Conservation (phyloP, 371 early-diverging fungal genomes). For the Mucor indicus region DNA sequence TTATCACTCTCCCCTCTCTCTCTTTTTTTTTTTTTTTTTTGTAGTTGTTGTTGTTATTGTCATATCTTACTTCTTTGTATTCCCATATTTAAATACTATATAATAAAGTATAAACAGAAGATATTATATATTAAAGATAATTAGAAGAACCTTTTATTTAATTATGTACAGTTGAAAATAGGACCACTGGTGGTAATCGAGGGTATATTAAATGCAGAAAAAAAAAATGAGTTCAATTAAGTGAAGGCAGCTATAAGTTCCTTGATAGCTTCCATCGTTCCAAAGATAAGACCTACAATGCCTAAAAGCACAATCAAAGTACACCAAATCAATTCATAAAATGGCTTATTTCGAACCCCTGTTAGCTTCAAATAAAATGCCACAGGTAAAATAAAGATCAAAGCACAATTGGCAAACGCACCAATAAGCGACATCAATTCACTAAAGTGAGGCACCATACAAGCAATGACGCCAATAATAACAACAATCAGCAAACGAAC, state of each 20-base stretch:
- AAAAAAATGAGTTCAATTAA: too few species aligned
- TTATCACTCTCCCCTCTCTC: too few species aligned
- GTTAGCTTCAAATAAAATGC: constrained; percentile 74
- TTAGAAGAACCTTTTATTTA: too few species aligned
- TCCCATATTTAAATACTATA: too few species aligned
- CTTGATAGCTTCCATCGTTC: constrained; percentile 17
- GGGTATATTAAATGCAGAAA: too few species aligned
- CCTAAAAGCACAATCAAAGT: constrained; percentile 60
- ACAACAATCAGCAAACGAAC: constrained; percentile 56
- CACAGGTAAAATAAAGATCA: constrained; percentile 84
- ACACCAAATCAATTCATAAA: constrained; percentile 58
- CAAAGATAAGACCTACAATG: constrained; percentile 73
- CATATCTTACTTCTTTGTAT: too few species aligned
- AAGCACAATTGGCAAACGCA: constrained; percentile 70
- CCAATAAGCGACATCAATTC: constrained; percentile 84
- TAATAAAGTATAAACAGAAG: too few species aligned
- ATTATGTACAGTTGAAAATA: too few species aligned
- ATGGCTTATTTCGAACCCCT: constrained; percentile 57
- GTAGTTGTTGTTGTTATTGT: too few species aligned
- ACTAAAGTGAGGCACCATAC: constrained; percentile 79
- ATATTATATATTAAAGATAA: too few species aligned
- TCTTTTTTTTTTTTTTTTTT: too few species aligned
- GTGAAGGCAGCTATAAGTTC: constrained; percentile 13
- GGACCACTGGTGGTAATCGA: too few species aligned
- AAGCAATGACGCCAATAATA: constrained; percentile 57